phyloP scores from a whole-genome alignment of 441 rosid genomes.

The Corymbia citriodora region DNA sequence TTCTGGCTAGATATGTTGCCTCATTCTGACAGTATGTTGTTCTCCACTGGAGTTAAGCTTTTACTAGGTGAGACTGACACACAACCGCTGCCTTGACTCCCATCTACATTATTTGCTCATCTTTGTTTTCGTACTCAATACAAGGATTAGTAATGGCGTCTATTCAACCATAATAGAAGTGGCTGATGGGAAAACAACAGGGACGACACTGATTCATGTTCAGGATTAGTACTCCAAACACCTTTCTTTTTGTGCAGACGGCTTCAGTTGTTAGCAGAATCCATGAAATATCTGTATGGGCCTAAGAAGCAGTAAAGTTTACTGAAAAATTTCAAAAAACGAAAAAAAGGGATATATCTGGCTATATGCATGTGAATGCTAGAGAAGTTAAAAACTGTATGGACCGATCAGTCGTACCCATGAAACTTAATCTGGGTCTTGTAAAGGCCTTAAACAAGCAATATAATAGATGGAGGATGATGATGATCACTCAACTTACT shows the following conservation, averaged over 20 bases:
- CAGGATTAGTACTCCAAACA: not conserved
- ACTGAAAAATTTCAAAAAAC: not conserved
- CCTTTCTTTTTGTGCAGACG: not conserved
- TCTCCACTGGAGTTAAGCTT: not conserved
- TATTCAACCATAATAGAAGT: not conserved
- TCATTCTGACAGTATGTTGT: not conserved
- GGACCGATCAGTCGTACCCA: not conserved
- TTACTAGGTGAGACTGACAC: not conserved
- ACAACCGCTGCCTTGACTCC: not conserved
- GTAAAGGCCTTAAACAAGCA: not conserved
- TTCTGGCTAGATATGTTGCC: not conserved
- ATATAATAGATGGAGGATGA: not conserved
- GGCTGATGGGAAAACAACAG: no score
- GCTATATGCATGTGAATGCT: not conserved
- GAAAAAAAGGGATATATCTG: not conserved
- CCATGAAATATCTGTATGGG: not conserved
- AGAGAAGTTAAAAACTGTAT: not conserved
- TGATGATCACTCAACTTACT: not conserved
- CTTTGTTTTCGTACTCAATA: not conserved
- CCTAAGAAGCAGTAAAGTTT: not conserved
- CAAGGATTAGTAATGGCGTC: not conserved
- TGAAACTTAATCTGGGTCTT: not conserved
- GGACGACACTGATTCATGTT: not conserved
- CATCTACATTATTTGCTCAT: not conserved
- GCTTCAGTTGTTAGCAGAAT: not conserved